phyloP scores from a whole-genome alignment of 192 early-diverging fungal genomes.

The Coemansia sp. region DNA sequence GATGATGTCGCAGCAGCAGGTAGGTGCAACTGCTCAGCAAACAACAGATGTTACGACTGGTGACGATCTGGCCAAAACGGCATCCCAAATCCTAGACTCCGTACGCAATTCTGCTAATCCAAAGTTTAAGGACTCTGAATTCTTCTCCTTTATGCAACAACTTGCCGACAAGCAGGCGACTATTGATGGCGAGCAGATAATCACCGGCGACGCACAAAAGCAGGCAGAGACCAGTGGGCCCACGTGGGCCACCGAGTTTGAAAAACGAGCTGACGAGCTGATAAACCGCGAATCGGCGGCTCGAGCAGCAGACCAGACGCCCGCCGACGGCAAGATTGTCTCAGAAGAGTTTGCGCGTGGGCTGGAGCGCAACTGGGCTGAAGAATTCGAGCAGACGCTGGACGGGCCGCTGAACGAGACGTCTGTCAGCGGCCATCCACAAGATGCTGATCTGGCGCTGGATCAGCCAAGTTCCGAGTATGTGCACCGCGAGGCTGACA shows the following conservation, averaged over 20 bases:
- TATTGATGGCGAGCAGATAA: slow-evolving; percentile 85
- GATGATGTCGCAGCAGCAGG: slow-evolving; percentile 27
- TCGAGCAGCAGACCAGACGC: slow-evolving; percentile 21
- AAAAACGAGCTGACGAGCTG: slow-evolving; percentile 55
- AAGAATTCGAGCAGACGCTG: slow-evolving; percentile 59
- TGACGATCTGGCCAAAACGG: slow-evolving; percentile 77
- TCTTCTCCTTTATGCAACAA: slow-evolving; percentile 90
- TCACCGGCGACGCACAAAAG: slow-evolving; percentile 39
- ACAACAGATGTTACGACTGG: slow-evolving; percentile 1
- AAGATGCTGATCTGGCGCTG: slow-evolving; percentile 53
- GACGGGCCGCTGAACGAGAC: slow-evolving; percentile 47
- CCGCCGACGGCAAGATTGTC: slow-evolving; percentile 53
- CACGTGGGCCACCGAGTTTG: slow-evolving; percentile 73
- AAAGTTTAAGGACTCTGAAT: slow-evolving; percentile 90
- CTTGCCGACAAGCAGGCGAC: slow-evolving; percentile 83
- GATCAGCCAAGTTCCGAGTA: slow-evolving; percentile 57
- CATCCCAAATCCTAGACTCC: slow-evolving; percentile 74
- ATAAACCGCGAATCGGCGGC: slow-evolving; percentile 45
- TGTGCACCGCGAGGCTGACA: slow-evolving; percentile 46
- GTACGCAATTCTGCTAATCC: slow-evolving; percentile 78
- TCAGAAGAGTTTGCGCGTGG: slow-evolving; percentile 59
- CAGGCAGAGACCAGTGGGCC: slow-evolving; percentile 39
- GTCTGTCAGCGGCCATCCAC: slow-evolving; percentile 46
- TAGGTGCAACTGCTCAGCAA: slow-evolving; percentile 47
- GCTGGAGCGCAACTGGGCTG: slow-evolving; percentile 58